Evolutionary conservation across 768 basidiomycete genomes (phyloP), one percentile per base, ranked within the genome.

Genomic region (Termitomyces heimii): DNA sequence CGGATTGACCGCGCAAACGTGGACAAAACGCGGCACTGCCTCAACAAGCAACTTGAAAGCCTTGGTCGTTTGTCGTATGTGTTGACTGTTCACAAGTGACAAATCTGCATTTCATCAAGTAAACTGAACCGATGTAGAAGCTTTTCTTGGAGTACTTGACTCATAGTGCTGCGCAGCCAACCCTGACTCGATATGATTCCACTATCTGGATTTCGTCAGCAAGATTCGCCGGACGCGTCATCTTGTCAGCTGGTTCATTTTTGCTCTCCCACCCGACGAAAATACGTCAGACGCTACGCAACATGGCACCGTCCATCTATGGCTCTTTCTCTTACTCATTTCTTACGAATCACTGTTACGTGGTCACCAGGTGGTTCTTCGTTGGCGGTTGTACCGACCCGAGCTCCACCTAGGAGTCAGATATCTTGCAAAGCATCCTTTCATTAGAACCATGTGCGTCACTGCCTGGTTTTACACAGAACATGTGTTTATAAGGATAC

Each of bases 21-120:
- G 58, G 28, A 34, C 57, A 58, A 58, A 54, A 58, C 57, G 53
- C 44, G 58, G 53, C 57, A 58, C 57, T 54, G 57, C 57, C 57
- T 53, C 50, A 40, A 45, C 13, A 28, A 31, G 18, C 22, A 31
- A 39, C 44, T 12, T 52, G 22, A 13, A 29, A 3, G 47, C n/a
- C 29, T 28, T 42, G 5, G 29, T 54, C n/a, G 29, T 47, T 13
- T 46, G 26, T n/a, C 6, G 16, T 24, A n/a, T 24, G 16, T 24
- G 43, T 20, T 37, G 10, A n/a, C 28, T 29, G n/a, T 12, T 31
- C 29, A 13, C 1, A 7, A 16, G 34, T n/a, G 18, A 10, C 3
- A 20, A 5, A 22, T 16, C n/a, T 20, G n/a, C 29, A 22, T 32
- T 32, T 6, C 22, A 26, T 39, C 24, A n/a, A 26, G 26, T 37